Base-by-base conservation (phyloP, 176 grass and related monocot genomes). In the Canna indica region DNA sequence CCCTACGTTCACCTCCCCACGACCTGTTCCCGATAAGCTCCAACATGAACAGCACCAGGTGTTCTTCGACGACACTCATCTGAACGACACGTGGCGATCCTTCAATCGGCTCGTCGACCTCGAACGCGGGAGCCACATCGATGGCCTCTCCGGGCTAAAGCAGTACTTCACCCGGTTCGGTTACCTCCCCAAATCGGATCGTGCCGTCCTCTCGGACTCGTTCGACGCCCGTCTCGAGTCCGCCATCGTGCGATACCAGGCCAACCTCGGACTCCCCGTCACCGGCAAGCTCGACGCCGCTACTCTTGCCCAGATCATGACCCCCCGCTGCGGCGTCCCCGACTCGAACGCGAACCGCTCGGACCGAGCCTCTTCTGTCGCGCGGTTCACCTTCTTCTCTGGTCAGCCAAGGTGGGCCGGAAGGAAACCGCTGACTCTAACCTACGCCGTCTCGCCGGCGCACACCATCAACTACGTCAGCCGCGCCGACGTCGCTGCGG, bases 141-240 rank as follows among this genome's bases (percentile, higher is more conserved):
- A 64, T 4, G 94, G 86, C 28, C 73, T 99, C 38, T 65, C 59
- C 46, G 80, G 83, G 2, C 75, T 99, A 36, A 99, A 90, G 81
- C 82, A 68, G 0, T 93, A 99, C 85, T 78, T 99, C 64, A 71
- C 74, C 35, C 74, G 36, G 75, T 99, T 93, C 81, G 94, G 89
- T 1, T 99, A 99, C 72, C 75, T 99, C 58, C 34, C 81, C 39
- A 28, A 26, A 31, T 1, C 74, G 13, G 52, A 60, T 36, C 41
- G 33, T 5, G 47, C 54, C 2, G 81, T 79, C 15, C 35, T 80
- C 36, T 85, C 78, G 34, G 84, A 93, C 73, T 72, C 75, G 8
- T 97, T 93, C 73, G 94, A 97, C 79, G 84, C 73, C 36, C 69
- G 64, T 32, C 73, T 99, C 31, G 84, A 99, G 77, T 77, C 64